Evolutionary conservation across 2,329 filamentous ascomycete species (phyloP).

Genomic region (Trichoderma atroviride): DNA sequence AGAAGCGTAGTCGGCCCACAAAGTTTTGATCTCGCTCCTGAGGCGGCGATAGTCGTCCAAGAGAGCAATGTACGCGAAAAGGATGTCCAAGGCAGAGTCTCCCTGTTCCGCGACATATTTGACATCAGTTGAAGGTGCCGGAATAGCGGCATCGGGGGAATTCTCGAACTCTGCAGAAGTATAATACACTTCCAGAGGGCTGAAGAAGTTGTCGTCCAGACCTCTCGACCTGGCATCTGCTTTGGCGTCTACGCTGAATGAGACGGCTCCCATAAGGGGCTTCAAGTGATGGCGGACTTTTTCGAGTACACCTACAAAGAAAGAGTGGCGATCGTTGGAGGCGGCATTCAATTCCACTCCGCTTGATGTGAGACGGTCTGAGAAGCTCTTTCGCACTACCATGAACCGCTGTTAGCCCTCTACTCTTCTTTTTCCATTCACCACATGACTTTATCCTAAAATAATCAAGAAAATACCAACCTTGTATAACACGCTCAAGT

Average conservation of each 20-base stretch:
- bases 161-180: neutral
- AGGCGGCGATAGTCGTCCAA: neutral
- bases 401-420: neutral
- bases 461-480: neutral
- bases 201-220: neutral
- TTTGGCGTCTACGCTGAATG: neutral
- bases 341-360: neutral
- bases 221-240: neutral
- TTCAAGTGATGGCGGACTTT: neutral
- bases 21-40: neutral
- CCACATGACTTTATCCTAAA: neutral
- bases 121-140: neutral
- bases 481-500: neutral
- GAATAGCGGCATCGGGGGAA: neutral
- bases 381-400: neutral
- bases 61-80: conserved; percentile 1
- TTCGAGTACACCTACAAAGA: neutral
- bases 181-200: neutral
- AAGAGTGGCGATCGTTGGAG: neutral
- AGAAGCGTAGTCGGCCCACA: neutral
- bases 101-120: conserved; percentile 10
- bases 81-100: neutral
- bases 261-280: neutral
- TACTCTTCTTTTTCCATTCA: neutral
- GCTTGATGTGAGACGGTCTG: neutral